Evolutionary conservation across 768 basidiomycete genomes (phyloP), one percentile per base, ranked within the genome.

Genomic region (Boletus huronensis): DNA sequence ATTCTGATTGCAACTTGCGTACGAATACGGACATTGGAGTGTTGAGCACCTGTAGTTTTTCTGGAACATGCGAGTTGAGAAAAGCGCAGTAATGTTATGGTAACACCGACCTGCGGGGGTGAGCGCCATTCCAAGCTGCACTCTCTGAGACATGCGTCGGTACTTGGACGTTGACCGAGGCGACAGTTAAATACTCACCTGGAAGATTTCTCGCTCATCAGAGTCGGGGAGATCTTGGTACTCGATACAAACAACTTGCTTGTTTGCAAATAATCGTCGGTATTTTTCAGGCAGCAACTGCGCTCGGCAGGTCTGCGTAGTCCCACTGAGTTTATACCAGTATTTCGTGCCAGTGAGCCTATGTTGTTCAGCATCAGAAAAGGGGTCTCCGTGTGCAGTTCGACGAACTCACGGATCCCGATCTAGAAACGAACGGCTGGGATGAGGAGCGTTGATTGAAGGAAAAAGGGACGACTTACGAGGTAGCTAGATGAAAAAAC

Each of bases 171-270:
- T 28, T 28, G 41, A 40, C 1, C 23, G 28, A 34, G 25, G 36
- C 6, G 3, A 7, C 7, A 10, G 26, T 14, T 25, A 3, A 13
- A 7, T n/a, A 48, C 77, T 39, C 39, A 85, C 89, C 75, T 88
- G 85, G 72, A 88, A 88, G 17, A 88, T 82, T 58, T 87, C 85
- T 21, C 86, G 75, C 59, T 88, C 85, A 28, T 82, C 78, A 5
- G 68, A 60, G 48, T 82, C 82, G 0, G 72, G 71, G 8, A 88
- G 74, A 40, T 82, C 81, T 53, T 77, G 73, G 58, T 87, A 92
- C 64, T 92, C 90, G n/a, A 90, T 81, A 59, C 90, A 92, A 2
- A 88, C 84, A 19, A 93, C 78, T 57, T 88, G 87, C 67, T 91
- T 91, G 61, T 82, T 85, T 17, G 79, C 73, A 58, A 91, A 91